These are phyloP conservation scores for Logfia minima DNA, from an alignment of 129 eudicot species.

Conservation along the genomic window DNA sequence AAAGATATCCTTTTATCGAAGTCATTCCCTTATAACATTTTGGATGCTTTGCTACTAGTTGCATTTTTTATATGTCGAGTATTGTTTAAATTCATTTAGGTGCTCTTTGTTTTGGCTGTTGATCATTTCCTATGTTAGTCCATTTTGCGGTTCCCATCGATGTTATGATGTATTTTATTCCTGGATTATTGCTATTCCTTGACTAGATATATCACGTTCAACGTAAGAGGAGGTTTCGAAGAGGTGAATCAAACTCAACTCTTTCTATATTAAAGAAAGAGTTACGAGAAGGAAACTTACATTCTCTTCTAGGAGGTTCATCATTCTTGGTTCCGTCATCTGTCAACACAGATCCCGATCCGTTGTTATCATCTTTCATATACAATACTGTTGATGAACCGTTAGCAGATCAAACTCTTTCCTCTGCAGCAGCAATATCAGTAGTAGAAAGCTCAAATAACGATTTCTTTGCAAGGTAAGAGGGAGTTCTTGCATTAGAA, in stretches of 20 bases:
- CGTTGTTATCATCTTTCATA: slow-evolving; percentile 68
- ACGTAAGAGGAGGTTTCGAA: slow-evolving; percentile 77
- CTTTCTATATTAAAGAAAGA: slow-evolving; percentile 62
- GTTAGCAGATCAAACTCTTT: slow-evolving; percentile 1
- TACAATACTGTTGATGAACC: slow-evolving; percentile 28
- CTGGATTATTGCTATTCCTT: slow-evolving; percentile 40
- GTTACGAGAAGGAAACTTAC: slow-evolving; percentile 66
- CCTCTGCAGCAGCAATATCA: not conserved
- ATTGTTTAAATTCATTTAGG: too few species aligned
- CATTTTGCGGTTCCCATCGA: not conserved
- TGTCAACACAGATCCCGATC: slow-evolving; percentile 60
- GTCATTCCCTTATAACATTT: slow-evolving; percentile 1
- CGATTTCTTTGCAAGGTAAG: not conserved
- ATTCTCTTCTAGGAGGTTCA: slow-evolving; percentile 65
- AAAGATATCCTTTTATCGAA: slow-evolving; percentile 69
- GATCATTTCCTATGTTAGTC: not conserved
- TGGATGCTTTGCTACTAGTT: not conserved
- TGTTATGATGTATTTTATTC: not conserved
- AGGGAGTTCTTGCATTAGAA: not conserved
- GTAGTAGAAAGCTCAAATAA: slow-evolving; percentile 19
- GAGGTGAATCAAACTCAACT: slow-evolving; percentile 47
- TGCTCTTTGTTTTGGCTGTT: not conserved
- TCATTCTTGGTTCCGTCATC: slow-evolving; percentile 38
- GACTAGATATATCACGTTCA: slow-evolving; percentile 61
- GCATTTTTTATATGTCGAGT: not conserved